Base-by-base conservation (phyloP, 371 early-diverging fungal genomes). In the Rhizopus microsporus region DNA sequence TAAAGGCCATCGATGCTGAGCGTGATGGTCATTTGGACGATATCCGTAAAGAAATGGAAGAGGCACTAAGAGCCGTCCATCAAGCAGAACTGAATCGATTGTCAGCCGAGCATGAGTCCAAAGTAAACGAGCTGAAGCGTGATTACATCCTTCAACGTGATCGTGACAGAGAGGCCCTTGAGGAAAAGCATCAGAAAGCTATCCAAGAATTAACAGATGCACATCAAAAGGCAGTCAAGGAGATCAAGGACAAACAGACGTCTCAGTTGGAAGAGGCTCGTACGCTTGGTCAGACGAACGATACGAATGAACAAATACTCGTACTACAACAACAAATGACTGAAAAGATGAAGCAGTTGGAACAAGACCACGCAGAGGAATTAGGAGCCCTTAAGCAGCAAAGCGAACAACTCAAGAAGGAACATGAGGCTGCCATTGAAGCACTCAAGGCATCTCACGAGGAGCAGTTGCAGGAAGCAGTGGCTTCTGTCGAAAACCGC, bases 1-100 rank as follows among this genome's bases (percentile, higher is more conserved):
- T 71, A 16, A 65, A 67, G 12, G 31, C 23, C 1, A 34, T 77
- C 8, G 34, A 54, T 0, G 34, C 44, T 9, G 70, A 68, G 8
- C 53, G 63, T 12, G 68, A 67, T 16, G 49, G 67, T 13, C 57
- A 67, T 44, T 35, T 77, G 54, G 60, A 65, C 15, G 45, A 57
- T 5, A 69, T 75, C 51, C 69, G 65, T 43, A 59, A 63, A 23
- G 76, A 75, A 57, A 60, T 72, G 47, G 66, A 72, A 38, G 75
- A 71, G 43, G 68, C 68, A 8, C 40, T 68, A 2, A 54, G 51
- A n/a, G 40, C 38, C 16, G 55, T 68, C 0, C 68, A 68, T 47
- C 56, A 60, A 46, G 57, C 57, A n/a, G 68, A 68, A 35, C 32
- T 68, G 2, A 8, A 48, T 40, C 59, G 64, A 17, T 39, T 63